phyloP scores from a whole-genome alignment of 805 yeast genomes.

The Hagleromyces aurorensis region DNA sequence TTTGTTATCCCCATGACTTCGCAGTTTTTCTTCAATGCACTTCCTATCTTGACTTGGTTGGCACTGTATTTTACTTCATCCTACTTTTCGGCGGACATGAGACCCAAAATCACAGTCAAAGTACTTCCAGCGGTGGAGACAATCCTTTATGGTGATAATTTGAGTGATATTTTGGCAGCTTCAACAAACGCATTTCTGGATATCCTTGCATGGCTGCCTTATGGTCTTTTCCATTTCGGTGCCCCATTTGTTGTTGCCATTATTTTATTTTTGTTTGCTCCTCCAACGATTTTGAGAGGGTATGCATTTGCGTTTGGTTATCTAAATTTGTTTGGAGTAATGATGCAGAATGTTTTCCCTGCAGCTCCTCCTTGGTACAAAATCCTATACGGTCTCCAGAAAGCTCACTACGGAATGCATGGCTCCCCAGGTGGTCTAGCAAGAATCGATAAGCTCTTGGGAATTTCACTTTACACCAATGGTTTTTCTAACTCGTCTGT shows the following conservation, averaged over 20 bases:
- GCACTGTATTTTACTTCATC: slow-evolving; percentile 72
- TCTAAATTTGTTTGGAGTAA: slow-evolving; percentile 82
- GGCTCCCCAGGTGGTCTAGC: slow-evolving; percentile 96
- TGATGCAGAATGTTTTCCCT: slow-evolving; percentile 76
- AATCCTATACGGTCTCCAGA: slow-evolving; percentile 70
- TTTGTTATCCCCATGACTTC: slow-evolving; percentile 67
- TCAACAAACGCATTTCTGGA: slow-evolving; percentile 59
- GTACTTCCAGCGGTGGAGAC: slow-evolving; percentile 89
- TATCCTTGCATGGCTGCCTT: slow-evolving; percentile 91
- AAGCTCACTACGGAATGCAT: slow-evolving; percentile 84
- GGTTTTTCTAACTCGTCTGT: slow-evolving; percentile 82
- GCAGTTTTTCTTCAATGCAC: slow-evolving; percentile 75
- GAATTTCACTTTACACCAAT: slow-evolving; percentile 74
- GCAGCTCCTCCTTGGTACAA: slow-evolving; percentile 99
- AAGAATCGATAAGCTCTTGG: slow-evolving; percentile 72
- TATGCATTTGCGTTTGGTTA: slow-evolving; percentile 93
- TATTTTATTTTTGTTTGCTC: slow-evolving; percentile 76
- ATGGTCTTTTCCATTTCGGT: slow-evolving; percentile 85
- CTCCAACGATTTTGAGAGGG: slow-evolving; percentile 76
- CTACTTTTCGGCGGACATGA: slow-evolving; percentile 61
- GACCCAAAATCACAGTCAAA: slow-evolving; percentile 86
- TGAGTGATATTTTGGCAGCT: slow-evolving; percentile 75
- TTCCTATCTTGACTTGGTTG: slow-evolving; percentile 83
- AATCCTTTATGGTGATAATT: slow-evolving; percentile 82
- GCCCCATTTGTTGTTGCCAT: slow-evolving; percentile 82